Percentiles rank a stretch among this genome's conserved stretches.
Conservation (phyloP, 2,329 filamentous ascomycete genomes). For the Neofusicoccum sp. region DNA sequence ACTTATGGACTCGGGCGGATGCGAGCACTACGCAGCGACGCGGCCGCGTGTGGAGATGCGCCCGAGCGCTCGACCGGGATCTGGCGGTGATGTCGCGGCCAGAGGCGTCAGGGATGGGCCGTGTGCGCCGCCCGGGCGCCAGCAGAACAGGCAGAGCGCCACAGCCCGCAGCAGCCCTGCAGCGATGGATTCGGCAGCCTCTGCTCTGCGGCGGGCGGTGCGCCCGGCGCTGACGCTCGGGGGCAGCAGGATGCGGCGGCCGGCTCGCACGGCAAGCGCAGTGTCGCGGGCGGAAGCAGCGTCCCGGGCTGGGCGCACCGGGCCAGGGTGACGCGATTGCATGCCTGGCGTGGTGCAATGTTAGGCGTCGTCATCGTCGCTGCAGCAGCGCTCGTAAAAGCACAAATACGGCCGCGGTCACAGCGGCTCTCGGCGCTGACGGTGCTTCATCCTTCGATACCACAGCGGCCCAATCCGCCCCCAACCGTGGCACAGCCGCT, state of each 20-base stretch:
- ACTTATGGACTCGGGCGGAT: conserved; percentile 1
- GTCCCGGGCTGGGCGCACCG: too few relatives aligned
- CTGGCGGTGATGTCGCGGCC: conserved; percentile 11
- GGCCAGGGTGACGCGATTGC: conserved; percentile 9
- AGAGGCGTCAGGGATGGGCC: conserved; percentile 12
- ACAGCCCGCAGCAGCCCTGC: not conserved
- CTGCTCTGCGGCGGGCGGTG: too few relatives aligned
- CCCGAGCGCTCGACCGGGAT: conserved; percentile 5
- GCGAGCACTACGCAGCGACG: conserved; percentile 4
- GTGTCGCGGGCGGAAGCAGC: too few relatives aligned
- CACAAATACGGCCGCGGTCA: not conserved
- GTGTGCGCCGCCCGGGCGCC: not conserved
- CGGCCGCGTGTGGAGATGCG: conserved; percentile 17
- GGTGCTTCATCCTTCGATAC: not conserved
- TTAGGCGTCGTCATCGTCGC: conserved; percentile 10
- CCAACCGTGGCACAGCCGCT: not conserved
- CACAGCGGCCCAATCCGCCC: not conserved
- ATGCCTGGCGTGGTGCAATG: conserved; percentile 17
- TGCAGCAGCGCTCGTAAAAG: not conserved
- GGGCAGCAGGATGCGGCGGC: conserved; percentile 44
- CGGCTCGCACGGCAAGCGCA: not conserved
- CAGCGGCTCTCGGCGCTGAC: not conserved
- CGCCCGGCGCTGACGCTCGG: too few relatives aligned
- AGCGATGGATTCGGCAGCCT: not conserved
- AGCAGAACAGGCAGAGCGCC: conserved; percentile 2